Conservation (phyloP, 164 flowering plant species). For the Liquidambar formosana region DNA sequence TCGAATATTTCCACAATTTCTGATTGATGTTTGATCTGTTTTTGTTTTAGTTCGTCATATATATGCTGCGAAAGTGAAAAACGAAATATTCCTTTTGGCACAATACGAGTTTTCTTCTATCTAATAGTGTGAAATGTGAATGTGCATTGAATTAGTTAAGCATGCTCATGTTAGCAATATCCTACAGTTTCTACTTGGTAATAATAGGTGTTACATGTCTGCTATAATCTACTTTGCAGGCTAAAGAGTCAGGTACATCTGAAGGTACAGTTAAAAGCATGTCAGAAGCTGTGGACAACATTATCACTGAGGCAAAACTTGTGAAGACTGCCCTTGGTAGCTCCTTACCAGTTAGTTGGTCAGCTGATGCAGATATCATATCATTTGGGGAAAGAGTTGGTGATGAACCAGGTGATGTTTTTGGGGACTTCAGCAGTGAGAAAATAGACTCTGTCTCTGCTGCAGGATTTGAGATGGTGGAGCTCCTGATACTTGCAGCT, state of each 20-base stretch:
- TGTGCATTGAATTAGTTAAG: too few relatives aligned
- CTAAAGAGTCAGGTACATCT: constrained; percentile 36
- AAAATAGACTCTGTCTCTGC: constrained; percentile 75
- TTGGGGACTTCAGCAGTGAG: constrained; percentile 30
- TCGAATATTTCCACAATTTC: too few relatives aligned
- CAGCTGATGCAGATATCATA: constrained; percentile 47
- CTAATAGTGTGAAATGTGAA: too few relatives aligned
- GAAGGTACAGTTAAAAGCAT: constrained; percentile 18
- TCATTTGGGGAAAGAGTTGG: constrained; percentile 15
- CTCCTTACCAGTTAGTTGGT: constrained; percentile 91
- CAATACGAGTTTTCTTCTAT: too few relatives aligned
- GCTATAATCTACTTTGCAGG: constrained; percentile 34
- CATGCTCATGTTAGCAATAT: neutral
- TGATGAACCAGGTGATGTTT: constrained; percentile 14
- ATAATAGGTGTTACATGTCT: neutral
- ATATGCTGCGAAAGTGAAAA: too few relatives aligned
- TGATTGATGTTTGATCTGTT: too few relatives aligned
- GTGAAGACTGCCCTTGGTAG: constrained; percentile 86
- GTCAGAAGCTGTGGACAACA: constrained; percentile 42
- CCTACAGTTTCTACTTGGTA: neutral
- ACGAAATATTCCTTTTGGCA: too few relatives aligned
- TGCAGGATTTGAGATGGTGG: constrained; percentile 97
- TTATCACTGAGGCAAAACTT: constrained; percentile 67
- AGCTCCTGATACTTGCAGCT: constrained; percentile 75
- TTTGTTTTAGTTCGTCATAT: too few relatives aligned